Evolutionary conservation across 2,329 filamentous ascomycete genomes (phyloP).

Genomic region (Claviceps sp.): DNA sequence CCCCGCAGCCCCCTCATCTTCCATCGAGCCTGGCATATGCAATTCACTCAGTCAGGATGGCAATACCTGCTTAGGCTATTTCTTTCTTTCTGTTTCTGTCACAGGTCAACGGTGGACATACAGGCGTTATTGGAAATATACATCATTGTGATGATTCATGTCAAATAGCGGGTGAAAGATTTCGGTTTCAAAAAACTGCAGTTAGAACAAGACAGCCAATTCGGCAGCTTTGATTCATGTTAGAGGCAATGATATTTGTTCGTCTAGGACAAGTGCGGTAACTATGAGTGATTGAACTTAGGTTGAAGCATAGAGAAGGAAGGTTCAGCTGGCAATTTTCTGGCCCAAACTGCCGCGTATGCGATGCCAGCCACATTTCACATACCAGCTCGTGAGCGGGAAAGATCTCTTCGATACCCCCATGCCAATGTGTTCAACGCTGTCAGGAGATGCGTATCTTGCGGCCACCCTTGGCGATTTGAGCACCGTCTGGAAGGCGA

Average conservation of each 20-base stretch:
- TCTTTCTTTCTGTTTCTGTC: not conserved
- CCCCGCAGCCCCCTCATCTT: not conserved
- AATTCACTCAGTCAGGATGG: not conserved
- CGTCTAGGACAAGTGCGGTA: not conserved
- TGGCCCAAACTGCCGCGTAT: not conserved
- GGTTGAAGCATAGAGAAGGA: not conserved
- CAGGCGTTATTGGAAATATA: not conserved
- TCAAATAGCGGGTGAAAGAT: not conserved
- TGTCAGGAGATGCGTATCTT: constrained; percentile 27
- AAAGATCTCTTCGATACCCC: no score
- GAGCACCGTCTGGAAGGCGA: constrained; percentile 42
- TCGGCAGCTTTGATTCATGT: not conserved
- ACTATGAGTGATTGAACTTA: not conserved
- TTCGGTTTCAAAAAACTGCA: not conserved
- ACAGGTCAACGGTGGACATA: not conserved
- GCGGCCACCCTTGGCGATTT: constrained; percentile 41
- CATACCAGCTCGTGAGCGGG: not conserved
- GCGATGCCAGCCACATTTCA: not conserved
- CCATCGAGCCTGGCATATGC: not conserved
- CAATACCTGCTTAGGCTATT: not conserved
- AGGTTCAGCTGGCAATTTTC: no score
- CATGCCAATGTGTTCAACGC: not conserved
- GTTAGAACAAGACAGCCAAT: not conserved
- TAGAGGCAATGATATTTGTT: not conserved
- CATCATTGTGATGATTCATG: constrained; percentile 7